Conservation (phyloP, 83 land plant species). For the Thuja plicata region DNA sequence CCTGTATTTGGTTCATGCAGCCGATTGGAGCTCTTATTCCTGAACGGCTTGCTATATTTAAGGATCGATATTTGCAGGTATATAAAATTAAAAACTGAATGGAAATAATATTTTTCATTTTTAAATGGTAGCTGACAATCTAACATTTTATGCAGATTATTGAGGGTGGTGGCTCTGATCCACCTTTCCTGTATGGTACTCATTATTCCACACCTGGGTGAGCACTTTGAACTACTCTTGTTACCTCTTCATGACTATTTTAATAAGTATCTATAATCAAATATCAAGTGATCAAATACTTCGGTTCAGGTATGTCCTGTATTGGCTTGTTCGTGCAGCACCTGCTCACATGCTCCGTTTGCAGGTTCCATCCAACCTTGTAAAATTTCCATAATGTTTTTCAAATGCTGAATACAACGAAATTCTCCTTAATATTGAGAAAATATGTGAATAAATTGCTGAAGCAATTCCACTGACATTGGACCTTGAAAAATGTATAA, state of each 20-base stretch:
- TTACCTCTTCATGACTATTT: background rate
- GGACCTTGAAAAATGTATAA: background rate
- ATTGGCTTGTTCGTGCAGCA: constrained; percentile 61
- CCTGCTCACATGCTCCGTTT: constrained; percentile 63
- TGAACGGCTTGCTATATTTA: constrained; percentile 35
- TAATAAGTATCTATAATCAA: background rate
- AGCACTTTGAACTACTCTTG: constrained; percentile 3
- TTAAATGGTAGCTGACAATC: background rate
- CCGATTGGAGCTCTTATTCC: constrained; percentile 58
- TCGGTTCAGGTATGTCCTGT: constrained; percentile 42
- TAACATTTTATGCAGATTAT: constrained; percentile 22
- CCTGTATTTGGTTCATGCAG: constrained; percentile 19
- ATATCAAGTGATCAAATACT: background rate
- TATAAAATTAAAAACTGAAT: background rate
- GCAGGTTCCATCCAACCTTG: constrained; percentile 23
- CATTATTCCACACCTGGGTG: constrained; percentile 64
- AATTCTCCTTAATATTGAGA: background rate
- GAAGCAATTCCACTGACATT: background rate
- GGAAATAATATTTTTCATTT: background rate
- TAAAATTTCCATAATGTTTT: background rate
- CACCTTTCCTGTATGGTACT: constrained; percentile 55
- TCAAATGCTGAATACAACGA: background rate
- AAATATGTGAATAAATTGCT: background rate
- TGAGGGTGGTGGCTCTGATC: constrained; percentile 29
- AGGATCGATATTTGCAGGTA: constrained; percentile 46